phyloP scores from a whole-genome alignment of 2,329 filamentous ascomycete genomes.

The Cladobotryum mycophilum region DNA sequence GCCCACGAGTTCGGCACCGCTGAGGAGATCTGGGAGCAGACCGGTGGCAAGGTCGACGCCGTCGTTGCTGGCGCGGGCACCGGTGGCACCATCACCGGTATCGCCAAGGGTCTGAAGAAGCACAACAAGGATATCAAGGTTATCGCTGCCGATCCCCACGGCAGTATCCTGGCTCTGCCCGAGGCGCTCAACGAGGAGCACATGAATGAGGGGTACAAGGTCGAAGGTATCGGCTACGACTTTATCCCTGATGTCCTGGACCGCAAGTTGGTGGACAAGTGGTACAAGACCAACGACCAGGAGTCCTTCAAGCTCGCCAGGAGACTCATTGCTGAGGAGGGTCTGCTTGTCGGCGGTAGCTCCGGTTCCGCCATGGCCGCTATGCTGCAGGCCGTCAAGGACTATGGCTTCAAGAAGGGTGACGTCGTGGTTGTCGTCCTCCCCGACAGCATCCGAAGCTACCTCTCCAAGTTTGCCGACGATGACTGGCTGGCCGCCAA shows the following conservation, averaged over 20 bases:
- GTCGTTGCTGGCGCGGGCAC: constrained; percentile 91
- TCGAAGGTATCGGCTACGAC: constrained; percentile 97
- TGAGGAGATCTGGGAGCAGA: constrained; percentile 94
- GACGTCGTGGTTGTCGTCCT: constrained; percentile 87
- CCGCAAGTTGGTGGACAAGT: constrained; percentile 73
- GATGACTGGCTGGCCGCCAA: constrained; percentile 99
- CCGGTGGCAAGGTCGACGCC: constrained; percentile 71
- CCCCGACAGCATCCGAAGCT: constrained; percentile 94
- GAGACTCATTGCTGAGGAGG: constrained; percentile 87
- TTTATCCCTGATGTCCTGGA: constrained; percentile 94
- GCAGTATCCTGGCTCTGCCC: constrained; percentile 84
- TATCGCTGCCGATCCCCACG: constrained; percentile 85
- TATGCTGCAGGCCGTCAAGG: constrained; percentile 68
- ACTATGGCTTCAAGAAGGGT: constrained; percentile 69
- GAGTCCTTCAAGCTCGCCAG: constrained; percentile 90
- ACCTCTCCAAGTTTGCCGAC: constrained; percentile 96
- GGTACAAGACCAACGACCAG: constrained; percentile 96
- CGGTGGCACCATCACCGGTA: constrained; percentile 87
- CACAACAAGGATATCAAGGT: constrained; percentile 82
- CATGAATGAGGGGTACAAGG: constrained; percentile 85
- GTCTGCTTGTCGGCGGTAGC: constrained; percentile 85
- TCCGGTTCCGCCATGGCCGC: constrained; percentile 89
- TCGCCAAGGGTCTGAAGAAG: constrained; percentile 79
- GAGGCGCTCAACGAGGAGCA: constrained; percentile 71
- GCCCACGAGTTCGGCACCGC: constrained; percentile 93